Base-by-base conservation (phyloP, 371 early-diverging fungal species). In the Coemansia sp. region DNA sequence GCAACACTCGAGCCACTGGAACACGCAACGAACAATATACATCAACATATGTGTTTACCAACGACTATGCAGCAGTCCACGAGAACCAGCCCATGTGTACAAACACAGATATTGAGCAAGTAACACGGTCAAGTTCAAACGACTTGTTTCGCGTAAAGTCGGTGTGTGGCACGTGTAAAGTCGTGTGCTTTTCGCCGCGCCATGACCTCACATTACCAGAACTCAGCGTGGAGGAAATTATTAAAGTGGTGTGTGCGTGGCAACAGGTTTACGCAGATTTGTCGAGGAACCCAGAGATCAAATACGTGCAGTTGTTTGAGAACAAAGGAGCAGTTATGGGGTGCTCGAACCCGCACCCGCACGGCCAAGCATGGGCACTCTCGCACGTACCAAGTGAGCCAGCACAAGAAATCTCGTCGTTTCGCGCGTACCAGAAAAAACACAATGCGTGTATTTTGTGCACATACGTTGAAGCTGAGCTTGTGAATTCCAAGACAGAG, bases 281-380 rank as follows among this genome's bases (percentile, higher is more conserved):
- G 64, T 67, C 80, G 6, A 66, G 80, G 16, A 80, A 83, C 26
- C 72, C 78, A 0, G 69, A 63, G 26, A 82, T 92, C 63, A 76
- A 78, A n/a, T 89, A 95, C 71, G 89, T 92, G 27, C 95, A 95
- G 80, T 84, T 96, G 39, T 97, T 97, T 83, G 97, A 97, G 72
- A 97, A 96, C 83, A 96, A 96, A 82, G 97, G 97, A n/a, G 82
- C 88, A 2, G 86, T 88, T 61, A 95, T 97, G 95, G 96, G 96
- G 13, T 96, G 96, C 79, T 92, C 92, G 14, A 95, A 94, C 75
- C 95, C 96, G 26, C 96, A 97, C 70, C 95, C 96, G 27, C 91
- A 92, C 55, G 87, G 90, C 34, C 93, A 95, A 81, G 86, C 92
- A 69, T 97, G 97, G 97, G 91, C 93, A 29, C 87, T 91, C 10